Evolutionary conservation across 768 basidiomycete genomes (phyloP), one percentile per base, ranked within the genome.

Genomic region (Boletales sp.): DNA sequence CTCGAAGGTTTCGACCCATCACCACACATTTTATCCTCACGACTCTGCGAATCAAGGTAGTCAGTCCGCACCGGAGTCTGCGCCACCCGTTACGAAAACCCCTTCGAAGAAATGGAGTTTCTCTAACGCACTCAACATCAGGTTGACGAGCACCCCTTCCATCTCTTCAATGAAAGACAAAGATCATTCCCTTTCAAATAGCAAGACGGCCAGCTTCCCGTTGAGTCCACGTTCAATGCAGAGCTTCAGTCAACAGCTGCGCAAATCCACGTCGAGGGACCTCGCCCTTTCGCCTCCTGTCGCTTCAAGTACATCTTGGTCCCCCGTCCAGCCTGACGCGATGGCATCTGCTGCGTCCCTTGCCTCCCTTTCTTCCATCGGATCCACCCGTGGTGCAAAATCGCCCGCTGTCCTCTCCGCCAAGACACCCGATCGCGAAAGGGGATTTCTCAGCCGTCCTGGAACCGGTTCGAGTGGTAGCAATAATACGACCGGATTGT

Each of bases 91-190:
- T 38, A 72, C 77, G 45, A 89, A 88, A 72, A 87, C 88, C 3
- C 90, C 91, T 32, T 90, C 88, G n/a, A 94, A 93, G 79, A 94
- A 94, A 69, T 94, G 92, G 92, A 94, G 91, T 64, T 88, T 94
- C 66, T 87, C 89, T n/a, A 86, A 79, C 55, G 89, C 87, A 19
- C 72, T 94, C 5, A 90, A 87, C 57, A 78, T 88, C 66, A 89
- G 80, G 63, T 68, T 90, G 44, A 78, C 83, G 13, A 78, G 78
- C 50, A 85, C 83, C 25, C 82, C 86, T 43, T 83, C 83, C 17
- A 75, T 74, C 15, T 75, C 78, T 37, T 80, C 83, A 2, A 69
- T 73, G 65, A 74, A 66, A 57, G 76, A 78, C 49, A 74, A 69
- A 57, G 74, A 76, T 8, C 48, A 64, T 47, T 59, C 60, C 2